Base-by-base conservation (phyloP, 257 asterid species). In the Perilla frutescens region DNA sequence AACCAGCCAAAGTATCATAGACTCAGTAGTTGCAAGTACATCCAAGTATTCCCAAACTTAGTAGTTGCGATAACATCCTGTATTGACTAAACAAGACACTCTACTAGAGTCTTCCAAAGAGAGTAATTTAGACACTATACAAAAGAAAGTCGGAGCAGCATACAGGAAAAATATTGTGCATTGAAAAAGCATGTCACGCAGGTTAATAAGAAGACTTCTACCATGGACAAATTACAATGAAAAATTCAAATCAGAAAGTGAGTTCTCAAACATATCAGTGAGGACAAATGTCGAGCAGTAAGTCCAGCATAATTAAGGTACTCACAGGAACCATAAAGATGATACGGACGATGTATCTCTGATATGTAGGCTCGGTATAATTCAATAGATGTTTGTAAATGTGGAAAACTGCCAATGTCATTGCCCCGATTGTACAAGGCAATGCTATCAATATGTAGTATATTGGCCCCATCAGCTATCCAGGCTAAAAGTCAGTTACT, bases 241-340 rank as follows among this genome's bases (percentile, higher is more conserved):
- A 68, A 34, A 43, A 14, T 3, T 29, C 59, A 66, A 36, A 34
- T 41, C 26, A 14, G 32, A 10, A 56, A n/a, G 62, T 6, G 56
- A 31, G 26, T 20, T 37, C 39, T 62, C 71, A 67, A 57, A 36
- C 41, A 75, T 60, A 66, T 47, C 11, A 36, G 11, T 9, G n/a
- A 29, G 54, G 66, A 43, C 61, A 20, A 51, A 13, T n/a, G 56
- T 20, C 45, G 29, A 87, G 58, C 39, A 68, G 56, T 32, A 76
- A 49, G 66, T 36, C 36, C 51, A 79, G 7, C 11, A 50, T 12
- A 39, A 37, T 14, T 14, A 68, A 47, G 44, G 36, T 50, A 87
- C 99, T 95, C 79, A 95, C 99, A 55, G 98, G 99, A 81, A 95
- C 97, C 99, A 95, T 95, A 79, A 95, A 95, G 84, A 95, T 91